Evolutionary conservation across 257 asterid genomes (phyloP), one percentile per base, ranked within the genome.

Genomic region (Jacaranda copaia): DNA sequence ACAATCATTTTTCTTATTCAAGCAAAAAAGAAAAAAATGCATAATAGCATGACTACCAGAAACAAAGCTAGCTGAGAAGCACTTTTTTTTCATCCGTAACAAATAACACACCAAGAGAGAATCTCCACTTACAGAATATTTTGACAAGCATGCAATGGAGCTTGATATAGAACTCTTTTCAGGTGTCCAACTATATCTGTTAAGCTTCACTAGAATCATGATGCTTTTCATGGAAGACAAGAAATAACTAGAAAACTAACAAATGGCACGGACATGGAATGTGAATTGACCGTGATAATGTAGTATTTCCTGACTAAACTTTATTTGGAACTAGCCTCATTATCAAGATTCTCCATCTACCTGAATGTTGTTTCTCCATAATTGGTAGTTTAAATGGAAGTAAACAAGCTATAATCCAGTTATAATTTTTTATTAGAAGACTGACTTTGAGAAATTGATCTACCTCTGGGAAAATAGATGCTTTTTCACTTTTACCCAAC

Each of bases 331-430:
- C 59, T 15, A 72, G 70, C 53, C n/a, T 42, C 64, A 20, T 35
- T 3, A 18, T 58, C 43, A 43, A 57, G 12, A 43, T 18, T 75
- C 73, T 63, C 18, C 61, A 60, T 62, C 60, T 14, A 60, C 69
- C 8, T 8, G 39, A 13, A 48, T 10, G 9, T 73, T 42, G 16
- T 60, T 38, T 73, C 70, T 60, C 40, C 56, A 61, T 16, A 15
- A 3, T 20, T 42, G 39, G 58, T 60, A n/a, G 51, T 71, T 36
- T 5, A 38, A 67, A 55, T 55, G 55, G 20, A 36, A 16, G 53
- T 16, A 53, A n/a, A 55, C 40, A 71, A 76, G 8, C 43, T 39
- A 25, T 43, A 42, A 12, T 6, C 57, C 62, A 43, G 42, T 18
- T 57, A 11, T 5, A 53, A 53, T 8, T 43, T 43, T 67, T 42